Evolutionary conservation across 2,329 filamentous ascomycete genomes (phyloP), one percentile per base, ranked within the genome.

Genomic region (Periglandula ipomoeae): DNA sequence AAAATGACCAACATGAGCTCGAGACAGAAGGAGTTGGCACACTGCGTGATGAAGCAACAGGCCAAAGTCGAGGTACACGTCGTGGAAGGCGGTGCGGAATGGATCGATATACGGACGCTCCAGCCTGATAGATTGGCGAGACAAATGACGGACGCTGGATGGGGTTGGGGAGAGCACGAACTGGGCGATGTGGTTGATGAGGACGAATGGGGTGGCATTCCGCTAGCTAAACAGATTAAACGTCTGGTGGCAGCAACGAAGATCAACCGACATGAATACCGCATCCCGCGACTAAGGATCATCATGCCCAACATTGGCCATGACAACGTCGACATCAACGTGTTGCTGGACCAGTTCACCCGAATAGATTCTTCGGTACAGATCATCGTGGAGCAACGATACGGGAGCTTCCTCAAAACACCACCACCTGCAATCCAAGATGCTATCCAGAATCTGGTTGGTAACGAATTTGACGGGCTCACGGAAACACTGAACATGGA

Each of bases 101-200:
- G 65, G 65, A 41, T 70, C 32, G 59, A 59, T 15, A 51, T 64
- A 40, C 60, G 63, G 26, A 57, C 60, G 7, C 54, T 67, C 1
- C 59, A 59, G 43, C 53, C 56, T 11, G 59, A 64, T 42, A 56
- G 66, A 24, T 56, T 70, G 46, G 64, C 64, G 7, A 57, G 66
- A 3, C 66, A 71, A 41, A 65, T 71, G 68, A 61, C 61, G 3
- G 67, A 69, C 41, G 59, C 59, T n/a, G 68, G 68, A 4, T 70
- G 68, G 68, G 59, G 58, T 6, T 71, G 68, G 68, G 68, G 65
- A 5, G 64, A 66, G 6, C 56, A 67, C 50, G 54, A 58, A 4
- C 49, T 55, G 5, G 61, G 61, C 1, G 61, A 66, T 2, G 44
- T 50, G 1, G 62, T 68, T 5, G 59, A 63, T 7, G 51, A 55